Base-by-base conservation (phyloP, 352 stramenopile species). In the Phytophthora aleatoria region DNA sequence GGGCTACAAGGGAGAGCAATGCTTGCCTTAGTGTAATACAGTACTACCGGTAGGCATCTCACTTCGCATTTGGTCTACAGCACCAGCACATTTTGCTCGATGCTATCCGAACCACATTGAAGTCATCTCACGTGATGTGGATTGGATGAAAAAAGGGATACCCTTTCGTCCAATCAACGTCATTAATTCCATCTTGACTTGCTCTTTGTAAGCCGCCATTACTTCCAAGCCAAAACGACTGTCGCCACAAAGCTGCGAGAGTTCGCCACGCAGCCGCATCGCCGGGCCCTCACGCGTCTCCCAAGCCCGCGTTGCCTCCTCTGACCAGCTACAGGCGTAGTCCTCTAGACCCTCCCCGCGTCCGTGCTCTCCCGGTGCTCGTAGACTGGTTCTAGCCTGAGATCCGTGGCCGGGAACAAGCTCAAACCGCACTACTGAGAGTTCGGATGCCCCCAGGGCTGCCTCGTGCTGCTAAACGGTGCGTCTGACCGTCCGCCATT, bases 391-490 rank as follows among this genome's bases (percentile, higher is more conserved):
- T 67, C 41, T 61, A 56, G 31, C 20, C 56, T 45, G 52, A 65
- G 53, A 61, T 59, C 16, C 11, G 64, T 50, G 44, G 44, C 31
- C 28, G 2, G 7, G 26, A 61, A 59, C 31, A 38, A 27, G 49
- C 16, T 50, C 36, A 11, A 57, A 50, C 13, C 28, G 41, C 33
- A 45, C 47, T 58, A 52, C 44, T 10, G 43, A 67, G 33, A 13
- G 26, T 31, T 76, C 49, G 53, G 30, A 67, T 69, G 68, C 57
- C 68, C 57, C 52, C 47, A 7, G 52, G n/a, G 30, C 35, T 15
- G 15, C 57, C 49, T 57, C 47, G 47, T 62, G 31, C 57, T 69
- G 62, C 36, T 54, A 56, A 72, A 75, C 67, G 67, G 67, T 75
- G 63, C 67, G 67, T 75, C 13, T 49, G 3, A 16, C 16, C 50